phyloP scores from a whole-genome alignment of 2,329 filamentous ascomycete genomes.

The Emmonsiellopsis sp. region DNA sequence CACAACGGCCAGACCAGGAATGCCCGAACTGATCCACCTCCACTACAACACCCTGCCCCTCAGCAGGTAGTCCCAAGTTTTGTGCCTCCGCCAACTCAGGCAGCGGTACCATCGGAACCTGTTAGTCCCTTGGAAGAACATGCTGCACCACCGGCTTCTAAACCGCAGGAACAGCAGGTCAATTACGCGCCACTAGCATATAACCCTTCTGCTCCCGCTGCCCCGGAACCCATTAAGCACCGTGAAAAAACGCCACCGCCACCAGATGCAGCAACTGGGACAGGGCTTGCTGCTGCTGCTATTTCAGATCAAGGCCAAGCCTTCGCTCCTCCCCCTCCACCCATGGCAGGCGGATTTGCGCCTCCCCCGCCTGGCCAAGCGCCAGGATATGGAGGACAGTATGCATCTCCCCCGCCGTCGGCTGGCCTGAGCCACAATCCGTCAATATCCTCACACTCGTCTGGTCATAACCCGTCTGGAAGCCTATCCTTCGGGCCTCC shows the following conservation, averaged over 20 bases:
- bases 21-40: constrained; percentile 23
- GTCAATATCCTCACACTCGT: constrained; percentile 18
- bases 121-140: constrained; percentile 9
- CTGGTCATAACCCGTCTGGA: constrained; percentile 19
- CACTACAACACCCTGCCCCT: constrained; percentile 11
- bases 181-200: constrained; percentile 50
- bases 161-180: constrained; percentile 19
- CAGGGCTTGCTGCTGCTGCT: constrained; percentile 35
- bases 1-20: constrained; percentile 35
- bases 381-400: constrained; percentile 10
- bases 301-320: constrained; percentile 28
- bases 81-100: constrained; percentile 16
- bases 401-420: constrained; percentile 29
- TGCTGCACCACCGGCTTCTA: constrained; percentile 1
- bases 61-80: constrained; percentile 15
- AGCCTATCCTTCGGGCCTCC: constrained; percentile 22
- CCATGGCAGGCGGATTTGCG: constrained; percentile 14
- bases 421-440: constrained; percentile 21
- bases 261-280: constrained; percentile 43
- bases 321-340: constrained; percentile 23
- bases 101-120: constrained; percentile 12
- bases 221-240: constrained; percentile 54
- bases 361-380: constrained; percentile 10
- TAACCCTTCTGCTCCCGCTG: constrained; percentile 57
- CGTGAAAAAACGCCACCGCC: constrained; percentile 61